Percentiles rank a stretch among this genome's conserved stretches.
phyloP scores from a whole-genome alignment of 805 yeast species.

The Wickerhamiella sergipiensis region DNA sequence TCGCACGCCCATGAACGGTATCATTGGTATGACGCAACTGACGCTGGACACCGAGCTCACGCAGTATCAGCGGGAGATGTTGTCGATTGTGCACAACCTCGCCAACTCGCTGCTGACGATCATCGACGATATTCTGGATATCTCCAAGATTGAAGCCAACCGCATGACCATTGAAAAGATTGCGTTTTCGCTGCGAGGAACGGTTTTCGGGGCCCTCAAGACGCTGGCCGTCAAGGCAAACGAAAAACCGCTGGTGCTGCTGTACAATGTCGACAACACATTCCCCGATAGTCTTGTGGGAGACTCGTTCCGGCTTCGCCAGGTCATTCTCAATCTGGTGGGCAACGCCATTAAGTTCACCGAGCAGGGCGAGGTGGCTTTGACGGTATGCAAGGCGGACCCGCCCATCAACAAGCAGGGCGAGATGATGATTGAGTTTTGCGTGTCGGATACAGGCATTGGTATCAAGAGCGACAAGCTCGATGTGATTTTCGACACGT shows the following conservation, averaged over 20 bases:
- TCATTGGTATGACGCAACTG: conserved; percentile 83
- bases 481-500: conserved; percentile 76
- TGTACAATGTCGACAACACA: conserved; percentile 71
- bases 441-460: conserved; percentile 83
- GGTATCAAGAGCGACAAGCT: conserved; percentile 78
- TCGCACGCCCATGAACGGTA: conserved; percentile 87
- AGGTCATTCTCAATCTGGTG: conserved; percentile 71
- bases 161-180: conserved; percentile 87
- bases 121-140: conserved; percentile 82
- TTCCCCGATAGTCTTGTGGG: conserved; percentile 82
- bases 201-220: conserved; percentile 80
- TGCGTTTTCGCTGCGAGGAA: conserved; percentile 73
- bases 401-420: conserved; percentile 26
- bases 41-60: conserved; percentile 80
- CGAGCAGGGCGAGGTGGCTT: conserved; percentile 65
- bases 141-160: conserved; percentile 85
- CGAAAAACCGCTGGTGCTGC: conserved; percentile 67
- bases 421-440: conserved; percentile 57
- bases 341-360: conserved; percentile 89
- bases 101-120: conserved; percentile 77
- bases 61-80: conserved; percentile 85
- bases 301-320: conserved; percentile 77
- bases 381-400: conserved; percentile 51
- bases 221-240: conserved; percentile 83
- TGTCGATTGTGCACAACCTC: conserved; percentile 74